Conservation (phyloP, 2,329 filamentous ascomycete genomes). For the Lachnellula occidentalis region DNA sequence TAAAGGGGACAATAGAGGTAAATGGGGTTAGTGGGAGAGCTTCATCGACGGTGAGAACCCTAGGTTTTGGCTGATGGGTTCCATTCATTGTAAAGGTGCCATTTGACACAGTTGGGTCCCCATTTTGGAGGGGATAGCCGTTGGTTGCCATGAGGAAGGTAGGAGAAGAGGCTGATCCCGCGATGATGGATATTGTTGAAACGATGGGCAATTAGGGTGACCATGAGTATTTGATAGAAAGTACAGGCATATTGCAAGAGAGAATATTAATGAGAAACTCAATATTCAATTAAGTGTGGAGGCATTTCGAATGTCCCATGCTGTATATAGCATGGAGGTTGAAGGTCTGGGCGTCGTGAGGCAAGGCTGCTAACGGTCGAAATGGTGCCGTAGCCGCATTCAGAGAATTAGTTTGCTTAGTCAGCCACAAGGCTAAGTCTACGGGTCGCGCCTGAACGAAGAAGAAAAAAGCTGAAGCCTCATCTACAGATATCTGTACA, state of each 20-base stretch:
- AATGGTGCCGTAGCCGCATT: too few species aligned
- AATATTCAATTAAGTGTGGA: not conserved
- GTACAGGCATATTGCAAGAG: conserved; percentile 6
- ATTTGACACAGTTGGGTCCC: conserved; percentile 17
- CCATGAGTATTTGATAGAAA: not conserved
- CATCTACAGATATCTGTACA: not conserved
- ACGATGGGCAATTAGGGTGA: conserved; percentile 2
- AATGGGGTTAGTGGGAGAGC: conserved; percentile 79
- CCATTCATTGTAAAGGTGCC: conserved; percentile 12
- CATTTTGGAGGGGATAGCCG: conserved; percentile 22
- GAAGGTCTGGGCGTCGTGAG: not conserved
- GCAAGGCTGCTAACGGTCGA: too few species aligned
- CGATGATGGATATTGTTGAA: not conserved
- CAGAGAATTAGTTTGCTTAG: not conserved
- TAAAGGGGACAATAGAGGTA: conserved; percentile 73
- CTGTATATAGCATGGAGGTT: not conserved
- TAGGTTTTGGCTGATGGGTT: conserved; percentile 26
- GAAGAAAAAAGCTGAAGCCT: not conserved
- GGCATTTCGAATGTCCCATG: conserved; percentile 8
- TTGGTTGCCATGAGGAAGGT: conserved; percentile 24
- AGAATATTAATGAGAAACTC: not conserved
- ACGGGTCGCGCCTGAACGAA: not conserved
- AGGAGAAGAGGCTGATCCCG: not conserved
- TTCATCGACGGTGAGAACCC: conserved; percentile 61
- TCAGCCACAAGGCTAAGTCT: not conserved